Conservation (phyloP, 2,329 filamentous ascomycete species). For the Cordyceps militaris region DNA sequence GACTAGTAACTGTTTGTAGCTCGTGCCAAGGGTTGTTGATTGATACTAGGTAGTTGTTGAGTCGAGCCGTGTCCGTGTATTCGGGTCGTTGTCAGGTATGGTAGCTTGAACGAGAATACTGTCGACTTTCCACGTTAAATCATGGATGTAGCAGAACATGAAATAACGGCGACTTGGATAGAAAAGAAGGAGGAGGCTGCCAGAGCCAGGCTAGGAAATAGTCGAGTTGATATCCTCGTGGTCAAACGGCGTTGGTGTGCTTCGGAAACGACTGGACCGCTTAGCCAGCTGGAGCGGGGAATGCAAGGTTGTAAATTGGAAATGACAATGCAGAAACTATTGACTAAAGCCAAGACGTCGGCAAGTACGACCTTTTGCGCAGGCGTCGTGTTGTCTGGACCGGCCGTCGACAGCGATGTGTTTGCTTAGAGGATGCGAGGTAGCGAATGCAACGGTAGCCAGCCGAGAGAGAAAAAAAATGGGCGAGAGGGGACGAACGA, state of each 20-base stretch:
- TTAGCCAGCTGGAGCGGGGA: conserved; percentile 9
- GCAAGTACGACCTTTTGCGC: not conserved
- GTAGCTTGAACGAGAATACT: not conserved
- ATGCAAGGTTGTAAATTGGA: not conserved
- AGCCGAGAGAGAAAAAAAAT: not conserved
- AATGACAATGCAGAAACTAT: not conserved
- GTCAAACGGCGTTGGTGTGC: not conserved
- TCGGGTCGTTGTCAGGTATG: not conserved
- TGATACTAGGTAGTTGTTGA: not conserved
- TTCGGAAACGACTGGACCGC: conserved; percentile 9
- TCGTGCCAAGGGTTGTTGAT: not conserved
- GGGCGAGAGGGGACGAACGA: conserved; percentile 1
- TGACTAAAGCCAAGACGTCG: conserved; percentile 3
- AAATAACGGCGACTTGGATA: not conserved
- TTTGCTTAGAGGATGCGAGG: conserved; percentile 1
- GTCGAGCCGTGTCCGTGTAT: not conserved
- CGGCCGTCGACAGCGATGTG: conserved; percentile 7
- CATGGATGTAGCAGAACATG: not conserved
- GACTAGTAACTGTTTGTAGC: not conserved
- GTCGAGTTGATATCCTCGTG: conserved; percentile 7
- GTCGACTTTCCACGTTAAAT: not conserved
- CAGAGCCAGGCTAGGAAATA: not conserved
- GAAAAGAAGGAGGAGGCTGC: not conserved
- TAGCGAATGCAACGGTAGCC: conserved; percentile 4
- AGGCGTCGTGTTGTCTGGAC: conserved; percentile 6